Percentiles rank a stretch among this genome's conserved stretches.
Conservation (phyloP, 2,329 filamentous ascomycete species). For the Sporothrix protearum region DNA sequence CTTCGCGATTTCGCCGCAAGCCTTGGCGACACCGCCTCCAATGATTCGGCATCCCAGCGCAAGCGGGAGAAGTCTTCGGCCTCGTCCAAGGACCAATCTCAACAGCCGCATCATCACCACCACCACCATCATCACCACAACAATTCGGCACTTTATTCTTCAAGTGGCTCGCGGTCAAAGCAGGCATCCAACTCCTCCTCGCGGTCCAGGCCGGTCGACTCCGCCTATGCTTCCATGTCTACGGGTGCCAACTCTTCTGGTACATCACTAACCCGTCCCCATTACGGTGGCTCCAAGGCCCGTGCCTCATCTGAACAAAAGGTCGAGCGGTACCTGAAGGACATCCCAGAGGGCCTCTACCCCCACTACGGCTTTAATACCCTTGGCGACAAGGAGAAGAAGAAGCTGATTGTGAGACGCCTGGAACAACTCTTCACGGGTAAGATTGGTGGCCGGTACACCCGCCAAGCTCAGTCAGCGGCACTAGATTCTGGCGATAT, state of each 20-base stretch:
- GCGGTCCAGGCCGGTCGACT: constrained; percentile 54
- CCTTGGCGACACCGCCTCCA: constrained; percentile 48
- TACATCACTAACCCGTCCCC: constrained; percentile 40
- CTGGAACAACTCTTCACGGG: constrained; percentile 81
- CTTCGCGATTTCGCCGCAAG: constrained; percentile 67
- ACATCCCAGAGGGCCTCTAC: constrained; percentile 67
- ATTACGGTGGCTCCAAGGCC: constrained; percentile 35
- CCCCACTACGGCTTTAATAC: constrained; percentile 49
- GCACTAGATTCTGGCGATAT: neutral
- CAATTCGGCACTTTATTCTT: constrained; percentile 37
- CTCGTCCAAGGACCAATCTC: constrained; percentile 32
- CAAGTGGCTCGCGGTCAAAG: constrained; percentile 46
- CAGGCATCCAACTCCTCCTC: constrained; percentile 53
- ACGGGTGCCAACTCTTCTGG: constrained; percentile 47
- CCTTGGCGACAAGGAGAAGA: constrained; percentile 70
- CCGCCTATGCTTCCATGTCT: constrained; percentile 67
- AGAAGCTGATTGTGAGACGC: constrained; percentile 70
- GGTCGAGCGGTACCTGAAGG: constrained; percentile 66
- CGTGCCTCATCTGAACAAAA: constrained; percentile 53
- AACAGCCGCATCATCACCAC: constrained; percentile 32
- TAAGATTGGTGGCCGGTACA: constrained; percentile 49
- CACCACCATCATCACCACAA: constrained; percentile 6
- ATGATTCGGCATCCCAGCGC: constrained; percentile 40
- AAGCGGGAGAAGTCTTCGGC: constrained; percentile 42
- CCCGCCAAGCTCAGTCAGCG: constrained; percentile 29